Conservation (phyloP, 495 filamentous ascomycete genomes). For the Xylaria curta region DNA sequence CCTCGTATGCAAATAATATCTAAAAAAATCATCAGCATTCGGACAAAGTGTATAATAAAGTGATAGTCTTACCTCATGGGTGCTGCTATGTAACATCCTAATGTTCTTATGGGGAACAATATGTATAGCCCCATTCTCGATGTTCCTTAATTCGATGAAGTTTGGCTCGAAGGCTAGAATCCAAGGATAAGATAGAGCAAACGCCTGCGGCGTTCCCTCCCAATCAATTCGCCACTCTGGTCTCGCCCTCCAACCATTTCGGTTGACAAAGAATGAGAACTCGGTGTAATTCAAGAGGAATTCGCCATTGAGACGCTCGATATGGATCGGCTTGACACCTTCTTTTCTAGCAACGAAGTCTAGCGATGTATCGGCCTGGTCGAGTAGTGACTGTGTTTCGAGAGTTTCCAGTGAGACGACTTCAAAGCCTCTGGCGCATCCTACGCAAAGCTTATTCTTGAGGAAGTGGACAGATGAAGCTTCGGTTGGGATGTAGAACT, state of each 20-base stretch:
- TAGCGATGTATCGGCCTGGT: constrained; percentile 96
- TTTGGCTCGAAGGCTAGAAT: constrained; percentile 98
- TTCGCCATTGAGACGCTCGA: constrained; percentile 93
- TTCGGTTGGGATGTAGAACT: constrained; percentile 98
- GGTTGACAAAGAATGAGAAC: constrained; percentile 98
- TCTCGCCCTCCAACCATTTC: constrained; percentile 95
- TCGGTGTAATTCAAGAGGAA: constrained; percentile 98
- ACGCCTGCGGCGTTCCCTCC: constrained; percentile 91
- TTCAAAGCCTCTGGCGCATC: constrained; percentile 93
- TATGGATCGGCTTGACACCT: constrained; percentile 93
- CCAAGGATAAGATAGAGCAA: constrained; percentile 93
- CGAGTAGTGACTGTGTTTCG: constrained; percentile 94
- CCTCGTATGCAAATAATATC: constrained; percentile 85
- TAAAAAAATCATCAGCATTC: constrained; percentile 1
- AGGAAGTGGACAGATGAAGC: constrained; percentile 97
- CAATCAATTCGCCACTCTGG: constrained; percentile 97
- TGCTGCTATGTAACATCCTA: constrained; percentile 94
- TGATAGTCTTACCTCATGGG: constrained; percentile 80
- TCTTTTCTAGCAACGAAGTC: constrained; percentile 95
- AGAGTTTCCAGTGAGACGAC: constrained; percentile 96
- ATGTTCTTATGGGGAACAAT: constrained; percentile 96
- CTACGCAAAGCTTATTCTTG: constrained; percentile 94
- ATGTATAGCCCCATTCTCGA: constrained; percentile 91
- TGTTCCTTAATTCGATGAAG: constrained; percentile 94
- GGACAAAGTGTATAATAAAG: constrained; percentile 66